These are phyloP conservation scores for Passalora sequoiae DNA, from an alignment of 2,329 filamentous ascomycete species.

Conservation along the genomic window DNA sequence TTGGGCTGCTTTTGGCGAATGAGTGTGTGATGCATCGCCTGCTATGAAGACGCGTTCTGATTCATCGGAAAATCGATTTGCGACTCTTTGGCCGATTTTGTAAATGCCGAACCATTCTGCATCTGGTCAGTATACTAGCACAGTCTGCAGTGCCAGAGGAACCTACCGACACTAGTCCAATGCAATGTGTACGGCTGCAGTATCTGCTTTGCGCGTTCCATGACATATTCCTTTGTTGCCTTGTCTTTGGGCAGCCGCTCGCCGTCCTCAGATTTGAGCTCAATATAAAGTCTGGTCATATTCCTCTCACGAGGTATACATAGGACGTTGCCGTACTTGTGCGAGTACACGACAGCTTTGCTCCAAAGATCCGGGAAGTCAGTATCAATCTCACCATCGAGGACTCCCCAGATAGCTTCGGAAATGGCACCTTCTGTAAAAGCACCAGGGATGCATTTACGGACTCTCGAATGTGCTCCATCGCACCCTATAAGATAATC, in stretches of 20 bases:
- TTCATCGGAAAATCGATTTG: conserved; percentile 42
- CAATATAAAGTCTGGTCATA: conserved; percentile 60
- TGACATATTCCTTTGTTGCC: conserved; percentile 61
- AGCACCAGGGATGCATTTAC: conserved; percentile 56
- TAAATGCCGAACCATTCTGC: conserved; percentile 50
- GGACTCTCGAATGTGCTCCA: conserved; percentile 65
- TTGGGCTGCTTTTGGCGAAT: conserved; percentile 41
- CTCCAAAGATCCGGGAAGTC: conserved; percentile 72
- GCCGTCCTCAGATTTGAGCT: conserved; percentile 37
- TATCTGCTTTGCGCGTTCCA: conserved; percentile 54
- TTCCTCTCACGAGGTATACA: conserved; percentile 69
- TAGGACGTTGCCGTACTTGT: conserved; percentile 64
- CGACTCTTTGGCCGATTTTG: conserved; percentile 47
- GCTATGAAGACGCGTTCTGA: conserved; percentile 45
- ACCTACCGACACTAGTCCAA: conserved; percentile 40
- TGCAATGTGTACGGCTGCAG: conserved; percentile 43
- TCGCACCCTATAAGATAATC: conserved; percentile 68
- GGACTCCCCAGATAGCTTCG: conserved; percentile 64
- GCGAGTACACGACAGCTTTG: conserved; percentile 64
- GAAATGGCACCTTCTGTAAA: conserved; percentile 45
- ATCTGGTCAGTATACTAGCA: background rate
- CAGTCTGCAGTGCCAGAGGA: background rate
- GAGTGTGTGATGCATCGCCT: conserved; percentile 42
- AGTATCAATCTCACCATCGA: conserved; percentile 65
- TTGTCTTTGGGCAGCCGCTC: conserved; percentile 32